Conservation (phyloP, 371 early-diverging fungal genomes). For the Chytridiales sp. region DNA sequence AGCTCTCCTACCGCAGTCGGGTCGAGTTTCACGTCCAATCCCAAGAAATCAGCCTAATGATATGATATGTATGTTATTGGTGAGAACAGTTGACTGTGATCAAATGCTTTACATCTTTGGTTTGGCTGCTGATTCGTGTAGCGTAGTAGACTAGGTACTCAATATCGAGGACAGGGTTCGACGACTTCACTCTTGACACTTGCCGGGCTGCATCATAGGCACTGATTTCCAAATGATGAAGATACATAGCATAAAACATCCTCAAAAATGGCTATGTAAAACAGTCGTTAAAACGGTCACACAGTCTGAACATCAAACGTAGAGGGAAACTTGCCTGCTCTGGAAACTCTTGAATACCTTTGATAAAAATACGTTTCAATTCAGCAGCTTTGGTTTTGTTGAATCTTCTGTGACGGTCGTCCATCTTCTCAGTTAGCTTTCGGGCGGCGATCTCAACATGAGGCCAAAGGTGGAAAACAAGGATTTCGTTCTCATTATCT, state of each 20-base stretch:
- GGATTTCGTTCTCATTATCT: background rate
- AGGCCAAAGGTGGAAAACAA: slow-evolving; percentile 19
- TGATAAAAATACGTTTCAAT: slow-evolving; percentile 7
- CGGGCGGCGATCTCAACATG: slow-evolving; percentile 25
- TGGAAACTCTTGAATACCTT: slow-evolving; percentile 21
- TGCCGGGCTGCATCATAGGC: no score
- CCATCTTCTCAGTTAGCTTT: slow-evolving; percentile 11
- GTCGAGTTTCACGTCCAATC: background rate
- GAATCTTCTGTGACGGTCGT: slow-evolving; percentile 9
- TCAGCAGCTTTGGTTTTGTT: background rate
- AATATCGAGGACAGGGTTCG: background rate
- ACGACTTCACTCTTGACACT: background rate
- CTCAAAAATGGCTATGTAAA: no score
- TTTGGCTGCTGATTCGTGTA: background rate
- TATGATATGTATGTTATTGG: background rate
- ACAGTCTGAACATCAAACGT: no score
- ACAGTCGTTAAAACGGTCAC: no score
- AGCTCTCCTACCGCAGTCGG: background rate
- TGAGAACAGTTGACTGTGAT: background rate
- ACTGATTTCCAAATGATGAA: no score
- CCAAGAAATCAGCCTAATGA: slow-evolving; percentile 7
- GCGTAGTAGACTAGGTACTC: background rate
- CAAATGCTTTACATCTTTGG: slow-evolving; percentile 4
- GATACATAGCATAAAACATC: no score
- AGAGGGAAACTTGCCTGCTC: slow-evolving; percentile 8